Evolutionary conservation across 2,329 filamentous ascomycete species (phyloP).

Genomic region (Plectosphaerella plurivora): DNA sequence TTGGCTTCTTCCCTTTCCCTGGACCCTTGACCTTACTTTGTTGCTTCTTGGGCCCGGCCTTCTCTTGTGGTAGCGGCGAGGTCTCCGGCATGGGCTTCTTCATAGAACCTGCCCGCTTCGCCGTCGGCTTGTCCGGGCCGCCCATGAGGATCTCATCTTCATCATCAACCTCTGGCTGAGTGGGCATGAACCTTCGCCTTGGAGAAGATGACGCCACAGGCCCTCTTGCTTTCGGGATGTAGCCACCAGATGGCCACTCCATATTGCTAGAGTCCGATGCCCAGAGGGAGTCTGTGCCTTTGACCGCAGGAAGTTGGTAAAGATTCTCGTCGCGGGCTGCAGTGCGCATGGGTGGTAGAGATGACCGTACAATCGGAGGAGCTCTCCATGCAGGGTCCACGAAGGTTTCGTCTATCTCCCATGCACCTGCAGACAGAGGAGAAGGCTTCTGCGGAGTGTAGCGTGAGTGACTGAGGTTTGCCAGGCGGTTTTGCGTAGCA

Average conservation of each 20-base stretch:
- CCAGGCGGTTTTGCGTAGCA: slow-evolving; percentile 8
- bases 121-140: neutral
- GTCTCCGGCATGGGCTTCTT: too few relatives aligned
- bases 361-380: slow-evolving; percentile 25
- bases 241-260: neutral
- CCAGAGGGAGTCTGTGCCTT: slow-evolving; percentile 10
- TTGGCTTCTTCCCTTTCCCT: too few relatives aligned
- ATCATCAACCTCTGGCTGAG: slow-evolving; percentile 14
- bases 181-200: slow-evolving; percentile 7
- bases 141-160: slow-evolving; percentile 24
- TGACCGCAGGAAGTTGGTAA: slow-evolving; percentile 7
- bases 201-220: neutral
- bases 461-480: slow-evolving; percentile 14
- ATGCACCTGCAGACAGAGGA: slow-evolving; percentile 4
- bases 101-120: too few relatives aligned
- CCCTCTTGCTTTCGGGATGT: neutral
- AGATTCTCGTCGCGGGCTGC: slow-evolving; percentile 3
- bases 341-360: slow-evolving; percentile 10
- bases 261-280: slow-evolving; percentile 1
- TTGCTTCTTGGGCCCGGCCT: too few relatives aligned
- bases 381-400: slow-evolving; percentile 32
- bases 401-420: slow-evolving; percentile 11
- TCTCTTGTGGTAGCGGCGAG: too few relatives aligned
- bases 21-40: too few relatives aligned
- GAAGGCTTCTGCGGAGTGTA: slow-evolving; percentile 13